Evolutionary conservation across 2,329 filamentous ascomycete species (phyloP).

Genomic region (Claviceps purpurea): DNA sequence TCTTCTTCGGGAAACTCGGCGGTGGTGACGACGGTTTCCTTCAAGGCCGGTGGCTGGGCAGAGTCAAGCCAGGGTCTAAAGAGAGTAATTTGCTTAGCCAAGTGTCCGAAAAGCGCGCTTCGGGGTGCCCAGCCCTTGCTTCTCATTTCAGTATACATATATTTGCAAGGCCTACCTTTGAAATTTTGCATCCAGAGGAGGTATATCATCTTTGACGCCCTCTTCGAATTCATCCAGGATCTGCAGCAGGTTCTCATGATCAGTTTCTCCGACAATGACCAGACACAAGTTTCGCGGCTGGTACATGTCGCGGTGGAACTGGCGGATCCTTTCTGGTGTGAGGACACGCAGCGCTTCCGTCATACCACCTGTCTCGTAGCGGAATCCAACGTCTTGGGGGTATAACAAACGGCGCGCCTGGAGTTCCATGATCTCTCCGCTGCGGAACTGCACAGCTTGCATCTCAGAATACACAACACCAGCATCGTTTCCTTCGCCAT

Average conservation of each 20-base stretch:
- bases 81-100: background rate
- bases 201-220: conserved; percentile 71
- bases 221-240: conserved; percentile 83
- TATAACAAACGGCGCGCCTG: conserved; percentile 70
- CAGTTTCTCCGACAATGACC: conserved; percentile 81
- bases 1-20: conserved; percentile 95
- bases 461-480: conserved; percentile 98
- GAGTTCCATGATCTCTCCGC: conserved; percentile 77
- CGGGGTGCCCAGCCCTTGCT: no score
- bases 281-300: conserved; percentile 91
- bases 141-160: background rate
- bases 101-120: background rate
- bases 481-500: conserved; percentile 86
- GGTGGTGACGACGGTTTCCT: conserved; percentile 58
- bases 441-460: conserved; percentile 84
- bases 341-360: conserved; percentile 80
- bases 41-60: conserved; percentile 57
- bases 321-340: conserved; percentile 80
- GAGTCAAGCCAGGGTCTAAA: conserved; percentile 77
- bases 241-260: conserved; percentile 65
- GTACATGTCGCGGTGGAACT: conserved; percentile 94
- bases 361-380: conserved; percentile 97
- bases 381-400: conserved; percentile 78
- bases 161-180: conserved; percentile 34
- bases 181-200: conserved; percentile 61